Base-by-base conservation (phyloP, 768 basidiomycete genomes). In the Kwoniella dendrophila region DNA sequence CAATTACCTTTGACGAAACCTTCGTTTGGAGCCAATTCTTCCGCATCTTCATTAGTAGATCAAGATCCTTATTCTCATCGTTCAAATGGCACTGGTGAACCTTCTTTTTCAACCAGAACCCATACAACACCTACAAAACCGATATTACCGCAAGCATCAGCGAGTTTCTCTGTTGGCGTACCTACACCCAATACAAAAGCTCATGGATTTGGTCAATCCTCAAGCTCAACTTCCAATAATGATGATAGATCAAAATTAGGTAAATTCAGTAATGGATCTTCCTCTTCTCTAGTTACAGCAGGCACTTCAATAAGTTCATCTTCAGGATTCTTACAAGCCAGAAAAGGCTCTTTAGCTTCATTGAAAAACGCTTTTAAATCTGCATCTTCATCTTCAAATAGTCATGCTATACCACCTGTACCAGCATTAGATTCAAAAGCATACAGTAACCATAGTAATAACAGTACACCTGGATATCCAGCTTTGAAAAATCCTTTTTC, bases 401-500 rank as follows among this genome's bases (percentile, higher is more conserved):
- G 41, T 44, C 14, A 47, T 48, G 34, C 60, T 11, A 67, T 67
- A 0, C 74, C 74, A 18, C 70, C 74, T 16, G 68, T 76, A 3
- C 71, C 71, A 5, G 33, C 63, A 2, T 47, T 72, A 14, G 67
- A 72, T 58, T 34, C 52, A 32, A 66, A 55, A 34, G 60, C 38
- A 45, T 51, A 53, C 48, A 68, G n/a, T n/a, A n/a, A n/a, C n/a
- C n/a, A n/a, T n/a, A n/a, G n/a, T n/a, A n/a, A n/a, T n/a, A n/a
- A n/a, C n/a, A n/a, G 67, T 4, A 64, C 53, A 38, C 59, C 59
- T 26, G 53, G 68, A 12, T 74, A 74, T 50, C 77, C 77, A 40
- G 72, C 70, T 3, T 66, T 78, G 1, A 64, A 69, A 22, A 78
- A 78, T 56, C 77, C 77, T 0, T 78, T 76, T 53, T 72, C 69